phyloP scores from a whole-genome alignment of 2,329 filamentous ascomycete species.

The Colletotrichum australisinense region DNA sequence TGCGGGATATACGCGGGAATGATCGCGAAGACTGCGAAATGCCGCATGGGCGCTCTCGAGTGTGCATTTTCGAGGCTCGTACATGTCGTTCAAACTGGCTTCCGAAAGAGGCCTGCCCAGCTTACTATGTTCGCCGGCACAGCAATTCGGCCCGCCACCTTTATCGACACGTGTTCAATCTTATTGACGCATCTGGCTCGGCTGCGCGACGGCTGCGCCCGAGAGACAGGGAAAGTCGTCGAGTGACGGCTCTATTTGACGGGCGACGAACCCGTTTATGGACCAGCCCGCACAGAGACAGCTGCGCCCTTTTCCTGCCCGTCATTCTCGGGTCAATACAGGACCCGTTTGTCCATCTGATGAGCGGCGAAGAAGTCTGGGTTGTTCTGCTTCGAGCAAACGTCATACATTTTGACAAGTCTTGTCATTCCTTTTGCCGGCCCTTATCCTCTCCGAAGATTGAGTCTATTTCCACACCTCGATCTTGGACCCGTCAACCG shows the following conservation, averaged over 20 bases:
- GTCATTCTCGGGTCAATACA: neutral
- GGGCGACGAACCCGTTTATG: neutral
- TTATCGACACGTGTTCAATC: slow-evolving; percentile 3
- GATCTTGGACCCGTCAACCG: neutral
- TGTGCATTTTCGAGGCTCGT: neutral
- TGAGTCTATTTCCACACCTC: neutral
- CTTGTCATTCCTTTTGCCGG: neutral
- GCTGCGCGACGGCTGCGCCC: neutral
- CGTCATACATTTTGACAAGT: neutral
- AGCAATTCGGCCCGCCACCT: neutral
- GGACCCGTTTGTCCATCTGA: neutral
- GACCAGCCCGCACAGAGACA: neutral
- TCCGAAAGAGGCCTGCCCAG: neutral
- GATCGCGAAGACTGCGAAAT: neutral
- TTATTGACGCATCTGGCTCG: neutral
- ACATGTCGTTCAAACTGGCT: slow-evolving; percentile 3
- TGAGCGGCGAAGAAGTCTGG: neutral
- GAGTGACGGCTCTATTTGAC: neutral
- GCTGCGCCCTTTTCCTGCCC: neutral
- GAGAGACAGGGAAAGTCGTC: neutral
- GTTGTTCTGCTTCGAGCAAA: neutral
- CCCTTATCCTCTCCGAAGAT: neutral
- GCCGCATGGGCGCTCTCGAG: neutral
- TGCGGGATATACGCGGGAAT: neutral
- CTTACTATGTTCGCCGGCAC: neutral